phyloP scores from a whole-genome alignment of 345 rosid species.

The Theobroma cacao region DNA sequence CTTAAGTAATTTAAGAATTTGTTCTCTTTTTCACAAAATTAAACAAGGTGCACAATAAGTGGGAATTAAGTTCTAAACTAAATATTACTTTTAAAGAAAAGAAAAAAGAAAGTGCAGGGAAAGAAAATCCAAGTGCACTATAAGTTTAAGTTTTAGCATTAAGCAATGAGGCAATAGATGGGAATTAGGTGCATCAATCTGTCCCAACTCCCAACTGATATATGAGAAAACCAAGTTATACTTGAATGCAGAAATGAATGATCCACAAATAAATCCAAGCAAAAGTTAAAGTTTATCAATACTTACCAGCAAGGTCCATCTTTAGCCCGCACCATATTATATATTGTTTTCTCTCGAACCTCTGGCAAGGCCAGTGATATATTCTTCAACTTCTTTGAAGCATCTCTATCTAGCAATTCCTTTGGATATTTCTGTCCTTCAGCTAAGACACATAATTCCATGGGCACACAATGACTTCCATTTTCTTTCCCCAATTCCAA shows the following conservation, averaged over 20 bases:
- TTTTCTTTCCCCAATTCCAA: slow-evolving; percentile 59
- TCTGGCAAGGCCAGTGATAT: slow-evolving; percentile 46
- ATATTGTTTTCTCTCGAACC: slow-evolving; percentile 38
- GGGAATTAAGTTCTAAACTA: neutral
- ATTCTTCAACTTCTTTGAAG: slow-evolving; percentile 34
- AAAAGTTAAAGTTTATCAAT: neutral
- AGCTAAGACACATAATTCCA: slow-evolving; percentile 68
- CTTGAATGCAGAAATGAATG: neutral
- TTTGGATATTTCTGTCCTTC: slow-evolving; percentile 77
- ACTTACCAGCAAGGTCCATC: slow-evolving; percentile 77
- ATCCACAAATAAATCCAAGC: neutral
- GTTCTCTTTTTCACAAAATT: neutral
- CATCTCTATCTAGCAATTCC: slow-evolving; percentile 44
- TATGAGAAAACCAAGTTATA: neutral
- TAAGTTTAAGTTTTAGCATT: neutral
- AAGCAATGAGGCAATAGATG: neutral
- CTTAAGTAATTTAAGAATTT: neutral
- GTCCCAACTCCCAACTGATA: neutral
- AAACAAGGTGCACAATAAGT: neutral
- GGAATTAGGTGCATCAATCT: neutral
- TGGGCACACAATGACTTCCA: slow-evolving; percentile 50
- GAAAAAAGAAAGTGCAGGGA: neutral
- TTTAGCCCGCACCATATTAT: slow-evolving; percentile 33
- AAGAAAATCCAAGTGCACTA: neutral
- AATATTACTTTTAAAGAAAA: neutral